Percentiles rank a stretch among this genome's conserved stretches.
phyloP scores from a whole-genome alignment of 2,329 filamentous ascomycete genomes.

The Rutstroemia sp. region DNA sequence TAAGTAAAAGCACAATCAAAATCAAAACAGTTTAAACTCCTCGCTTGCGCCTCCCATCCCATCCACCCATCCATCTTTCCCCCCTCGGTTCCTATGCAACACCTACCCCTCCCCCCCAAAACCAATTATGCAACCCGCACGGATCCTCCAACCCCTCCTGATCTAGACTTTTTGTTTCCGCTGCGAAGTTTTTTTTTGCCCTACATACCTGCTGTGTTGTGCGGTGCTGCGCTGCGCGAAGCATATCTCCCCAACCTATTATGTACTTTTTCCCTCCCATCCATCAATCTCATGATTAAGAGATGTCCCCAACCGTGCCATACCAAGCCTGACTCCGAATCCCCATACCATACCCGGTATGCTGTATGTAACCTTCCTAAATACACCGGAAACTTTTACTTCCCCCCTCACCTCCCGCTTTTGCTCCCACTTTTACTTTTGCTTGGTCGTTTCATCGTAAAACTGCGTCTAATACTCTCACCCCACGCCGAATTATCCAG shows the following conservation, averaged over 20 bases:
- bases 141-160: not conserved
- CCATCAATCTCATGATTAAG: no score
- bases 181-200: no score
- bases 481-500: conserved; percentile 89
- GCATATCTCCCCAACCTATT: no score
- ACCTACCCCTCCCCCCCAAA: not conserved
- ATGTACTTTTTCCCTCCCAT: no score
- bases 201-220: no score
- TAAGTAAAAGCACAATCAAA: no score
- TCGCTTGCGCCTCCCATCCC: not conserved
- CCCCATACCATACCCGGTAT: no score
- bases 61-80: not conserved
- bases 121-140: not conserved
- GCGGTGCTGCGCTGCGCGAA: no score
- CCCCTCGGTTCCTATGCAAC: not conserved
- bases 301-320: no score
- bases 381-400: not conserved
- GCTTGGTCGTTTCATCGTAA: conserved; percentile 53
- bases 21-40: not conserved
- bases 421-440: not conserved
- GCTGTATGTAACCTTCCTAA: no score
- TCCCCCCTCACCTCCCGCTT: not conserved
- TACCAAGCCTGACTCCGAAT: no score
- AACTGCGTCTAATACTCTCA: conserved; percentile 82
- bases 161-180: not conserved